Conservation (phyloP, 139 green algal genomes). For the Micromonas commoda region DNA sequence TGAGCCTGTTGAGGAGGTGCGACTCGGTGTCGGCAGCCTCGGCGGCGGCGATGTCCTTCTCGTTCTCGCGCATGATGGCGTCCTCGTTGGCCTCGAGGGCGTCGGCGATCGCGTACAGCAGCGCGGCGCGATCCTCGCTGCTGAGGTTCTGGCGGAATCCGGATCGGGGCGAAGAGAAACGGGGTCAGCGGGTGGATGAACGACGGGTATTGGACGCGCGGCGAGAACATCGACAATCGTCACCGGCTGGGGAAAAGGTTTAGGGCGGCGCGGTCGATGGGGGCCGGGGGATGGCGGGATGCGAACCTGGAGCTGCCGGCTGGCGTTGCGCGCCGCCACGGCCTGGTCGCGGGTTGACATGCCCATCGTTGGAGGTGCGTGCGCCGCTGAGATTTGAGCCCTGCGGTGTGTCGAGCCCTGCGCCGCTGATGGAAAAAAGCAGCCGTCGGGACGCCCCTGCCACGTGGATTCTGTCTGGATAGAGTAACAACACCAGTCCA, state of each 20-base stretch:
- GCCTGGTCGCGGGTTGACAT: constrained; percentile 42
- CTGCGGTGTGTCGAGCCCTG: no score
- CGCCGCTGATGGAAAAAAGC: no score
- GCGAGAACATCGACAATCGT: no score
- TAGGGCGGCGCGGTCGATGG: no score
- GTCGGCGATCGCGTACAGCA: constrained; percentile 74
- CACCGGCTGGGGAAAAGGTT: no score
- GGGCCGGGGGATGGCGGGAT: no score
- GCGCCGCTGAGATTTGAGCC: no score
- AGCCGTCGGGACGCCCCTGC: no score
- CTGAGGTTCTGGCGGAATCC: constrained; percentile 67
- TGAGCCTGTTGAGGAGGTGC: constrained; percentile 81
- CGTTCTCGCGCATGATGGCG: constrained; percentile 79
- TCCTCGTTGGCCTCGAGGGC: constrained; percentile 61
- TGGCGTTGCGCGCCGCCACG: constrained; percentile 61
- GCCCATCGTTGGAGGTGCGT: neutral
- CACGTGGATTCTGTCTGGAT: no score
- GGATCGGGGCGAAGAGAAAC: constrained; percentile 25
- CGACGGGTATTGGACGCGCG: no score
- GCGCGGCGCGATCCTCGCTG: constrained; percentile 52
- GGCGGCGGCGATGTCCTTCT: constrained; percentile 55
- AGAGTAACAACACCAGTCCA: no score
- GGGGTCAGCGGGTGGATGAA: neutral
- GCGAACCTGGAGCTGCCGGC: constrained; percentile 63
- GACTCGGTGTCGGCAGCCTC: constrained; percentile 44